These are phyloP conservation scores for Beverwykella pulmonaria DNA, from an alignment of 495 filamentous ascomycete species.

Conservation along the genomic window DNA sequence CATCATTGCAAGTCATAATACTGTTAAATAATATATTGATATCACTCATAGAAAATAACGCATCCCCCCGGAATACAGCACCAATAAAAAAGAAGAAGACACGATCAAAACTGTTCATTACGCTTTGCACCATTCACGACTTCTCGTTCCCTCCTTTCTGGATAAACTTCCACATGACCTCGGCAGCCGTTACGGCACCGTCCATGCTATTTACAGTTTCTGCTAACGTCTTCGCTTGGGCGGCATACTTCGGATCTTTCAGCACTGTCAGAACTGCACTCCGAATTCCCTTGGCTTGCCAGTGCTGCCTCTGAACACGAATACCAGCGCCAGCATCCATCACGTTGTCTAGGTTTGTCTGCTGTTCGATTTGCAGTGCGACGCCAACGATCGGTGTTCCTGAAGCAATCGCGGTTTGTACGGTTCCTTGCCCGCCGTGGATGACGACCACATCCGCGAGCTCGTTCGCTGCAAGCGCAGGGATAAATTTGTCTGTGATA, in stretches of 20 bases:
- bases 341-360: conserved; percentile 41
- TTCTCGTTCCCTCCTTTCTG: conserved; percentile 4
- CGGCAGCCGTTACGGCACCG: conserved; percentile 14
- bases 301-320: conserved; percentile 34
- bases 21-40: too few species aligned
- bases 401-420: conserved; percentile 38
- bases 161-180: conserved; percentile 30
- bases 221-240: conserved; percentile 16
- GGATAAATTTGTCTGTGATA: conserved; percentile 39
- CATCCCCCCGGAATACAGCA: too few species aligned
- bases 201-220: conserved; percentile 28
- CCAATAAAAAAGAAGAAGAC: too few species aligned
- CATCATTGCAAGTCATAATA: too few species aligned
- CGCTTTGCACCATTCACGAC: too few species aligned
- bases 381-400: conserved; percentile 41
- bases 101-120: too few species aligned
- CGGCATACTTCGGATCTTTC: conserved; percentile 29
- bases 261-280: conserved; percentile 33
- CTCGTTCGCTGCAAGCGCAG: conserved; percentile 28
- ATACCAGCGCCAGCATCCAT: conserved; percentile 40
- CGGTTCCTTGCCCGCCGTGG: conserved; percentile 41
- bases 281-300: conserved; percentile 33
- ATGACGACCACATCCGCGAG: conserved; percentile 38
- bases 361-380: conserved; percentile 40
- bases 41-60: too few species aligned